Evolutionary conservation across 2,329 filamentous ascomycete species (phyloP), one percentile per base, ranked within the genome.

Genomic region (Fusarium udum): DNA sequence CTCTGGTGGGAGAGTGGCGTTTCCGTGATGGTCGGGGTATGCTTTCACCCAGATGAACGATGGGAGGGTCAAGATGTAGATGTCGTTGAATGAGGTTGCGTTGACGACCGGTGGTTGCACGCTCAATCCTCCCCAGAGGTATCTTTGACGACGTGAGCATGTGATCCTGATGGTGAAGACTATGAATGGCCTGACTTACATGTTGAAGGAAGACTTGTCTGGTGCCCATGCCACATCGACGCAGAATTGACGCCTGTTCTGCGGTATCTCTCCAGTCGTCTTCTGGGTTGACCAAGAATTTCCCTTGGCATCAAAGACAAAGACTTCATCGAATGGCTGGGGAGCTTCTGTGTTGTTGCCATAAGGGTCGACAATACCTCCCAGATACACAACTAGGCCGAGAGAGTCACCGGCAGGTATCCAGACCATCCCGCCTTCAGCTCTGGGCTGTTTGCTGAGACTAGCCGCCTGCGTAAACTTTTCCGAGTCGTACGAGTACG

Each of bases 111-210:
- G 31, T 4, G 37, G 24, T 1, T 36, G 28, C 2, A 43, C 61
- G 8, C 61, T 43, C 13, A 64, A 1, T 26, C 16, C 36, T 36
- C 43, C 56, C 56, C 56, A 64, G 15, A 64, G 36, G 3, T 62
- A 62, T 9, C 59, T 39, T 32, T 12, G 6, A 15, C 13, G 1
- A n/a, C 0, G 1, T 58, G 12, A 45, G 51, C 7, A 14, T 1
- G 0, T 7, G 18, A 0, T 10, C 12, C 6, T 28, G 24, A 0
- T 10, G 8, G 20, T 14, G 18, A 6, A 28, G 4, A 10, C 0
- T 4, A 26, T 0, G 0, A 1, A 46, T 14, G 4, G 20, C 1
- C 9, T 12, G 15, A 37, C 61, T 49, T 16, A 64, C 56, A 61
- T 49, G 20, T 43, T 64, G 7, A 61, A 64, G 10, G 61, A 42